Evolutionary conservation across 176 grass and related monocot genomes (phyloP), one percentile per base, ranked within the genome.

Genomic region (Eleusine indica): DNA sequence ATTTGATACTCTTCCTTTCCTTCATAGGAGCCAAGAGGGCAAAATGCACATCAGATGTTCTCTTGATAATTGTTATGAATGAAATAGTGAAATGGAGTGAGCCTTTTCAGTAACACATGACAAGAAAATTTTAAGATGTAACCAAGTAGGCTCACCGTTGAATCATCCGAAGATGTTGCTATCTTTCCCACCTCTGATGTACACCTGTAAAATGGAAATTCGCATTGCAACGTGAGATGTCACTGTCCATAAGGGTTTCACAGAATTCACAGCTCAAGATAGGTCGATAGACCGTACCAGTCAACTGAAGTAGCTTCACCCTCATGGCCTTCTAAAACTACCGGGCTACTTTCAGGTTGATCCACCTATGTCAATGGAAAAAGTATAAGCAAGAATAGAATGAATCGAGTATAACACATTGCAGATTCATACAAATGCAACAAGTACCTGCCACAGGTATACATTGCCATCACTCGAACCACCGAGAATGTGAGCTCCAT

Each of bases 301-400:
- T 96, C 91, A 39, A 99, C 96, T 25, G 91, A 84, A 73, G 93
- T 94, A 83, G 84, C 86, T 96, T 99, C 96, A 47, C 91, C 91
- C 67, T 90, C 89, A 58, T 96, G 96, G 25, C 96, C 96, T 77
- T 87, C 88, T 57, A 99, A 79, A 75, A 88, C 38, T 70, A 87
- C 77, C 72, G 91, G 78, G 6, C 40, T 64, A 70, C 19, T 73
- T 88, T 92, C 87, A 80, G 89, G 85, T 66, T 88, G 89, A 85
- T 90, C 89, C 70, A 99, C 91, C 96, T 96, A 74, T 64, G 19
- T 52, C 35, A 86, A 44, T 30, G 52, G 51, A 70, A 58, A 66
- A 68, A 10, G 14, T 42, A 80, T 82, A 37, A 71, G 68, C 60
- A 74, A 18, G 4, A 72, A 86, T 62, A 21, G 3, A 49, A 30